Percentiles rank a stretch among this genome's conserved stretches.
These are phyloP conservation scores for Candida incommunis DNA, from an alignment of 805 yeast genomes.

Conservation along the genomic window DNA sequence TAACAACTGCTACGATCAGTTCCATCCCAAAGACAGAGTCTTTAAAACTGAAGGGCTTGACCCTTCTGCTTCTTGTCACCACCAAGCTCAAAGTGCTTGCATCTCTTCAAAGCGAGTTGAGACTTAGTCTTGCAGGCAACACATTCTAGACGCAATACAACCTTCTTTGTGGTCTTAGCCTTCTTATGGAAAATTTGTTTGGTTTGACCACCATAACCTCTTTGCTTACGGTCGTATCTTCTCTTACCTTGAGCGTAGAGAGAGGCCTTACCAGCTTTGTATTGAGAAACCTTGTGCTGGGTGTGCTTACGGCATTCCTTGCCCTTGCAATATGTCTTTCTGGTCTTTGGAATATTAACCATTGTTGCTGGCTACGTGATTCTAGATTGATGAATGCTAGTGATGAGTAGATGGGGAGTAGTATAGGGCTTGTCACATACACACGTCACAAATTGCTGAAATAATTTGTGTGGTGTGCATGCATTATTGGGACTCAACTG, in stretches of 20 bases:
- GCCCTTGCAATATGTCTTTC: conserved; percentile 99
- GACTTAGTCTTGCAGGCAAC: conserved; percentile 97
- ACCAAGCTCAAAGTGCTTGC: conserved; percentile 99
- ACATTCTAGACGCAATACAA: conserved; percentile 98
- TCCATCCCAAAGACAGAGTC: background rate
- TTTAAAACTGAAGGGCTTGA: conserved; percentile 97
- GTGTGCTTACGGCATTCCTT: conserved; percentile 98
- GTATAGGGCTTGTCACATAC: background rate
- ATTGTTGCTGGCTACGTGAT: conserved; percentile 13
- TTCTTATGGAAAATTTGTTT: conserved; percentile 99
- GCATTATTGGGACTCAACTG: background rate
- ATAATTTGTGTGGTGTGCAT: background rate
- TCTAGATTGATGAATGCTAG: background rate
- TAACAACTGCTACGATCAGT: too few relatives aligned
- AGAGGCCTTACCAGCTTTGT: conserved; percentile 99
- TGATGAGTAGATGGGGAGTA: background rate
- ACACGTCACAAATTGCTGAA: background rate
- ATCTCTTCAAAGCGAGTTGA: conserved; percentile 96
- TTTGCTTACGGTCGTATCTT: conserved; percentile 99
- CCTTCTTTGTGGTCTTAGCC: conserved; percentile 99
- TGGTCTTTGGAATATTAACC: conserved; percentile 99
- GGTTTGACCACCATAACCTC: conserved; percentile 99
- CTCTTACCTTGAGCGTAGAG: conserved; percentile 99
- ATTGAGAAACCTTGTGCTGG: conserved; percentile 99
- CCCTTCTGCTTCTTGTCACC: conserved; percentile 99